Conservation (phyloP, 2,329 filamentous ascomycete species). For the Emericellopsis atlantica region DNA sequence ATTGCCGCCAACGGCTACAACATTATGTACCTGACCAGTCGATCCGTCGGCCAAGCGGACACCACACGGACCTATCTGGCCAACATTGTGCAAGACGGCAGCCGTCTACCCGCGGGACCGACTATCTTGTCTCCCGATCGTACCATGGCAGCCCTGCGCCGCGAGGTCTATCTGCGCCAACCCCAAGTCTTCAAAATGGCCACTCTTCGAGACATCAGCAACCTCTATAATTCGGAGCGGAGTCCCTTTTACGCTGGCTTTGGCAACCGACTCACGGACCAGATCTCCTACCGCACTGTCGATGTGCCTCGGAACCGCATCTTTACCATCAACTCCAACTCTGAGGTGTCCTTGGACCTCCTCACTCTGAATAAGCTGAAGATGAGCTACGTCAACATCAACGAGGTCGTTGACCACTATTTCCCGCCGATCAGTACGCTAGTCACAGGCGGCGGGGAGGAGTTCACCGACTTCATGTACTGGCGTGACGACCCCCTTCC, state of each 20-base stretch:
- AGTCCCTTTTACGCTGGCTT: slow-evolving; percentile 96
- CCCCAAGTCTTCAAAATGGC: slow-evolving; percentile 99
- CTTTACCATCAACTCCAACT: slow-evolving; percentile 97
- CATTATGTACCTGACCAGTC: slow-evolving; percentile 93
- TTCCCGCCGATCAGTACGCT: slow-evolving; percentile 86
- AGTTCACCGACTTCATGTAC: slow-evolving; percentile 95
- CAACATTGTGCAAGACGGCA: slow-evolving; percentile 79
- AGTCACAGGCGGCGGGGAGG: slow-evolving; percentile 79
- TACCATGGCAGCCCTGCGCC: slow-evolving; percentile 81
- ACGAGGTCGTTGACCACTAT: slow-evolving; percentile 94
- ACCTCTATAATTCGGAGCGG: slow-evolving; percentile 63
- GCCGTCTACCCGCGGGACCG: slow-evolving; percentile 74
- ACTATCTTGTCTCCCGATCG: slow-evolving; percentile 92
- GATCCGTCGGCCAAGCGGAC: slow-evolving; percentile 88
- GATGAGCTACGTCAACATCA: slow-evolving; percentile 93
- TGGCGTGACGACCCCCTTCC: slow-evolving; percentile 82
- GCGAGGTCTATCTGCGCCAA: slow-evolving; percentile 90
- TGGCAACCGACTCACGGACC: slow-evolving; percentile 91
- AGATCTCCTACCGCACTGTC: slow-evolving; percentile 88
- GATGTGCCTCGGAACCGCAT: slow-evolving; percentile 91
- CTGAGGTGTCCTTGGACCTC: slow-evolving; percentile 85
- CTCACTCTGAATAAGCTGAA: slow-evolving; percentile 88
- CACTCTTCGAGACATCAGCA: slow-evolving; percentile 85
- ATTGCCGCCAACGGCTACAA: slow-evolving; percentile 96
- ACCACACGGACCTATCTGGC: slow-evolving; percentile 81